phyloP scores from a whole-genome alignment of 2,329 filamentous ascomycete genomes.

The Trichoderma oligosporum region DNA sequence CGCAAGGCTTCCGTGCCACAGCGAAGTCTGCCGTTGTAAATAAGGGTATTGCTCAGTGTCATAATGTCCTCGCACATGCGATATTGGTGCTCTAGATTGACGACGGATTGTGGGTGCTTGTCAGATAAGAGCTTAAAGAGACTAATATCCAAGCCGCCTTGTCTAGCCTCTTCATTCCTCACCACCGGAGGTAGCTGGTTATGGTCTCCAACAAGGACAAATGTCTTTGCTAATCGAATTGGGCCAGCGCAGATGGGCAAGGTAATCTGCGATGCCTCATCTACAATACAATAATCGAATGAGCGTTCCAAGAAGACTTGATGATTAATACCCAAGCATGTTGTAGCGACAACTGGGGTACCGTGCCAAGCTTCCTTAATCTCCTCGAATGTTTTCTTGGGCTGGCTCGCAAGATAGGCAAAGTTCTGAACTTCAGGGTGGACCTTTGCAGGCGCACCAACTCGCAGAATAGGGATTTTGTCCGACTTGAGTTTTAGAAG shows the following conservation, averaged over 20 bases:
- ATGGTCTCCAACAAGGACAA: constrained; percentile 94
- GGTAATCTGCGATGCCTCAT: constrained; percentile 96
- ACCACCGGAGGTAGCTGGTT: constrained; percentile 94
- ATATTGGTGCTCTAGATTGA: constrained; percentile 92
- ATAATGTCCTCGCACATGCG: constrained; percentile 98
- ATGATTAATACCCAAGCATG: constrained; percentile 89
- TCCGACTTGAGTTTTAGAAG: constrained; percentile 83
- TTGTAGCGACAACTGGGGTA: constrained; percentile 87
- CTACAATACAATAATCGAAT: constrained; percentile 98
- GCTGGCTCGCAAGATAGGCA: constrained; percentile 70
- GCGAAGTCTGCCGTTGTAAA: constrained; percentile 86
- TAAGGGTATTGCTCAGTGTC: constrained; percentile 85
- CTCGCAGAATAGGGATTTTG: constrained; percentile 73
- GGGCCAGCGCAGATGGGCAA: constrained; percentile 91
- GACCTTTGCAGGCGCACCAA: constrained; percentile 80
- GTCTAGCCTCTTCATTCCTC: constrained; percentile 81
- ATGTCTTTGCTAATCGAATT: constrained; percentile 86
- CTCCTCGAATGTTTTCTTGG: constrained; percentile 75
- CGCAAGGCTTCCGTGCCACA: constrained; percentile 80
- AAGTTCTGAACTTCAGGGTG: constrained; percentile 86
- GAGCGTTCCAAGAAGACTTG: constrained; percentile 80
- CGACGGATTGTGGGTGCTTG: constrained; percentile 78
- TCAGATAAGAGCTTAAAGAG: constrained; percentile 93
- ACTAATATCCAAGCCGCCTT: constrained; percentile 85
- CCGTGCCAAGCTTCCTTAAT: constrained; percentile 80